Percentiles rank a stretch among this genome's conserved stretches.
phyloP scores from a whole-genome alignment of 2,329 filamentous ascomycete species.

The Exophiala spinifera region DNA sequence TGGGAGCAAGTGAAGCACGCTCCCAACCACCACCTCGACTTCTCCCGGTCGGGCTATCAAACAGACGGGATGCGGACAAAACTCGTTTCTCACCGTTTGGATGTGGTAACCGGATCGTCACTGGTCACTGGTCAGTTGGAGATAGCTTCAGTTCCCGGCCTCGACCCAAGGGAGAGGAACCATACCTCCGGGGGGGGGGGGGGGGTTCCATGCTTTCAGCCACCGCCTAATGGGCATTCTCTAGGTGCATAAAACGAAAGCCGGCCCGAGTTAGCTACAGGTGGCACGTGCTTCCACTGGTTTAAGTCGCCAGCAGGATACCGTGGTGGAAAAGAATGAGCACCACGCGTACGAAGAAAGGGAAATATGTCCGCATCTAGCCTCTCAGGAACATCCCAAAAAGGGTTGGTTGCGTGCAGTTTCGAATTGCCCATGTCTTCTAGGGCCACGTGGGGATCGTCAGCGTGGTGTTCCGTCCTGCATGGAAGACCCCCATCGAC shows the following conservation, averaged over 20 bases:
- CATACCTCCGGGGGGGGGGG: constrained; percentile 3
- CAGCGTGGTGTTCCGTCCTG: too few relatives aligned
- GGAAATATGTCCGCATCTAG: too few relatives aligned
- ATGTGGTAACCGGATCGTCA: not conserved
- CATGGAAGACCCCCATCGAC: too few relatives aligned
- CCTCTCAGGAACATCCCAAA: not conserved
- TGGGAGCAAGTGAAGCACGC: too few relatives aligned
- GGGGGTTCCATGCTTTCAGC: not conserved
- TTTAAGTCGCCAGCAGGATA: too few relatives aligned
- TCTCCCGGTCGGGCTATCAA: too few relatives aligned
- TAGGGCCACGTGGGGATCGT: constrained; percentile 3
- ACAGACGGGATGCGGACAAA: too few relatives aligned
- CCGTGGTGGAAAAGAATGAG: too few relatives aligned
- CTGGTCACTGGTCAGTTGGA: not conserved
- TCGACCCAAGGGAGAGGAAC: constrained; percentile 8
- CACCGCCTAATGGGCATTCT: not conserved
- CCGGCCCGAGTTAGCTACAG: not conserved
- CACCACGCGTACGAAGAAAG: not conserved
- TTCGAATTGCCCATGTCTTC: not conserved
- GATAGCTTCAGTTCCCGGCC: not conserved
- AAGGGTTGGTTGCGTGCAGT: too few relatives aligned
- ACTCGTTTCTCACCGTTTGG: too few relatives aligned
- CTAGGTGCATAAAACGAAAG: constrained; percentile 3
- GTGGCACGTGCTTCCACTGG: not conserved
- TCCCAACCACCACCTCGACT: too few relatives aligned